Conservation (phyloP, 805 yeast genomes). For the Allodekkera sacchari region DNA sequence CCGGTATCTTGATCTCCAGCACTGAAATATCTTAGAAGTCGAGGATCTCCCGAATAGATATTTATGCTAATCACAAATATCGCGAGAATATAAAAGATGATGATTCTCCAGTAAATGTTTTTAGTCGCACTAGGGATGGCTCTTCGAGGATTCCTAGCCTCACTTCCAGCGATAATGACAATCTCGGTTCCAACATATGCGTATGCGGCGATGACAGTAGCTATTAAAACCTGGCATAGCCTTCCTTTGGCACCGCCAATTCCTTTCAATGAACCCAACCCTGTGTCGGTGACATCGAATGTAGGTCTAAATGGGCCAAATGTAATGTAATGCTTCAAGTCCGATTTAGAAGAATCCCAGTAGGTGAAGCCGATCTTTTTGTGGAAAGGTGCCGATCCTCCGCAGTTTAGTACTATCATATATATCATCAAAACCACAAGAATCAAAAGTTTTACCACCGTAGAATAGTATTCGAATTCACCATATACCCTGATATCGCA, state of each 20-base stretch:
- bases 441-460: conserved; percentile 47
- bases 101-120: conserved; percentile 63
- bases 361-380: conserved; percentile 54
- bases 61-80: conserved; percentile 64
- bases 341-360: conserved; percentile 53
- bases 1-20: conserved; percentile 13
- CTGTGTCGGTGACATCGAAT: conserved; percentile 55
- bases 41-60: conserved; percentile 71
- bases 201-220: conserved; percentile 57
- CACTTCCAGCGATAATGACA: conserved; percentile 79
- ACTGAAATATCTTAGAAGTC: conserved; percentile 49
- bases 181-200: conserved; percentile 79
- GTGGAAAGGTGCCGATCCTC: conserved; percentile 39
- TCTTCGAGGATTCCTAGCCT: conserved; percentile 71
- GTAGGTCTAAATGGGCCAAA: conserved; percentile 73
- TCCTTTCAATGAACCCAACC: conserved; percentile 45
- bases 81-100: conserved; percentile 56
- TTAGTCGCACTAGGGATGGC: conserved; percentile 72
- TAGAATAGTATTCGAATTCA: conserved; percentile 59
- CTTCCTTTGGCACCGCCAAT: conserved; percentile 55
- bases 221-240: conserved; percentile 51
- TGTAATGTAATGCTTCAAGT: conserved; percentile 35
- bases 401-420: conserved; percentile 58
- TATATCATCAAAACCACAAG: conserved; percentile 48
- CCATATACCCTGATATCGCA: conserved; percentile 69